A percentile compares a stretch with the other conserved stretches of the same genome.
Evolutionary conservation across 352 stramenopile genomes (phyloP).

Genomic region (Globisporangium viniferum): DNA sequence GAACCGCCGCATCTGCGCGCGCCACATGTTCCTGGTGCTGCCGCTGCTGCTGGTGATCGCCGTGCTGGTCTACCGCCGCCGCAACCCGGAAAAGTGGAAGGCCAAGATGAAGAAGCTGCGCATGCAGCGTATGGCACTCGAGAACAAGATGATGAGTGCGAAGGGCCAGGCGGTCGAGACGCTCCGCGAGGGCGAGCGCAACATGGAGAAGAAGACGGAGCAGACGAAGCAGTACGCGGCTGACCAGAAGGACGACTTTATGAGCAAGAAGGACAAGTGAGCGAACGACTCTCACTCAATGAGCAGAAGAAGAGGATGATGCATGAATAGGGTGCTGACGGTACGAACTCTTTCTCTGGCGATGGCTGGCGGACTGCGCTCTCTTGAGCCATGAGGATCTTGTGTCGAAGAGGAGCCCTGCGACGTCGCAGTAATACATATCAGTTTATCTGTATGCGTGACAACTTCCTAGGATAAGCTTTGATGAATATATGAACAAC

Average conservation of each 20-base stretch:
- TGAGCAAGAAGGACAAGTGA: conserved; percentile 11
- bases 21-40: conserved; percentile 43
- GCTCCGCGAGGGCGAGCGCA: conserved; percentile 31
- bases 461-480: background rate
- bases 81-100: conserved; percentile 68
- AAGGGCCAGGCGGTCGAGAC: conserved; percentile 36
- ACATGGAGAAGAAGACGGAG: conserved; percentile 35
- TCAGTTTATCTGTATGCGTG: background rate
- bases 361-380: background rate
- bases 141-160: conserved; percentile 37
- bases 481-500: background rate
- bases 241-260: background rate
- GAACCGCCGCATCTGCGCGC: conserved; percentile 36
- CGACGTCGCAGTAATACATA: background rate
- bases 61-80: conserved; percentile 43
- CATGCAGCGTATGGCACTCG: conserved; percentile 39
- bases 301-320: background rate
- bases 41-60: conserved; percentile 38
- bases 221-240: conserved; percentile 1
- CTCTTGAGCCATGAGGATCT: background rate
- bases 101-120: conserved; percentile 49
- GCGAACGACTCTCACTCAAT: background rate
- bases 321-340: background rate
- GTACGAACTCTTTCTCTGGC: background rate
- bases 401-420: background rate